phyloP scores from a whole-genome alignment of 176 grass and related monocot species.

The Oryza glumipatula region DNA sequence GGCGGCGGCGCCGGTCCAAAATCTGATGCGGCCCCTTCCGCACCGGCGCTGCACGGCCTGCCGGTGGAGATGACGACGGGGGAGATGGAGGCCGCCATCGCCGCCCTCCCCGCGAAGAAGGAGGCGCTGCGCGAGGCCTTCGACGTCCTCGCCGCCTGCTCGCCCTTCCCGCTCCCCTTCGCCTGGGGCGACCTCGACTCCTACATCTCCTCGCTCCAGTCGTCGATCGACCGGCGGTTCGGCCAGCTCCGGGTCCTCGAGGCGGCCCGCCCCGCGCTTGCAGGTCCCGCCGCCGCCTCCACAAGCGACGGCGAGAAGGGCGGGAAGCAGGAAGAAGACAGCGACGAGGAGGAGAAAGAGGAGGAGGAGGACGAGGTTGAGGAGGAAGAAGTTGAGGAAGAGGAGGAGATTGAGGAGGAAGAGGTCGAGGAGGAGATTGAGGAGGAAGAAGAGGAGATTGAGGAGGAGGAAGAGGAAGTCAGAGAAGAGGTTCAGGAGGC shows the following conservation, averaged over 20 bases:
- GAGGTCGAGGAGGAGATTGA: neutral
- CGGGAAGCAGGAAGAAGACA: neutral
- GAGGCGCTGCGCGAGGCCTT: slow-evolving; percentile 53
- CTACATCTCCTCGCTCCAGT: slow-evolving; percentile 53
- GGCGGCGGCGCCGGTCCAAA: neutral
- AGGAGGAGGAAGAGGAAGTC: neutral
- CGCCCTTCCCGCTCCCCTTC: slow-evolving; percentile 46
- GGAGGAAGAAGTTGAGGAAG: neutral
- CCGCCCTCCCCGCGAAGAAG: slow-evolving; percentile 48
- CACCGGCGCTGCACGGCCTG: neutral
- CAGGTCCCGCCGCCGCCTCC: neutral
- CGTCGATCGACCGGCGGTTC: slow-evolving; percentile 35
- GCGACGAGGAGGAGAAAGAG: neutral
- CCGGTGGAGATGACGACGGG: slow-evolving; percentile 21
- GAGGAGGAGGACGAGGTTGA: neutral
- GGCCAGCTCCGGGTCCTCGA: slow-evolving; percentile 40
- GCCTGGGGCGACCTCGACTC: slow-evolving; percentile 55
- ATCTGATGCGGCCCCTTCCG: neutral
- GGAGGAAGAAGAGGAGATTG: neutral
- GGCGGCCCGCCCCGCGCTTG: slow-evolving; percentile 7
- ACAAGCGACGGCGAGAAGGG: neutral
- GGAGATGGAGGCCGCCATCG: slow-evolving; percentile 44
- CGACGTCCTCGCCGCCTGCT: slow-evolving; percentile 45
- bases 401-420: neutral
- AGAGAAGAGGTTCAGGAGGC: neutral